A percentile compares a stretch with the other conserved stretches of the same genome.
Evolutionary conservation across 495 filamentous ascomycete genomes (phyloP).

Genomic region (Daldinia loculata): DNA sequence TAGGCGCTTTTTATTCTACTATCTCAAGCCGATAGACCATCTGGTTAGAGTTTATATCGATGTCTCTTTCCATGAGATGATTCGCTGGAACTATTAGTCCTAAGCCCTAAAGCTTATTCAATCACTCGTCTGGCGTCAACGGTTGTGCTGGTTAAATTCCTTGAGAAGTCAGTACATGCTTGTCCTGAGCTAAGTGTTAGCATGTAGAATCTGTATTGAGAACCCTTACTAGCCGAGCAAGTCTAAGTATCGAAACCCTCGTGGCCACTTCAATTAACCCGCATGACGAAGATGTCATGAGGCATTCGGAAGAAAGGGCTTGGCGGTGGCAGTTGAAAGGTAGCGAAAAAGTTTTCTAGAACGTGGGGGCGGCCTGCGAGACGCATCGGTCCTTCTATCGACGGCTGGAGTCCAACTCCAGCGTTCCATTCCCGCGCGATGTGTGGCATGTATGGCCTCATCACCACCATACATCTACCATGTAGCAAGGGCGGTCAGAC

Average conservation of each 20-base stretch:
- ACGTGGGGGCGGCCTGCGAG: constrained; percentile 12
- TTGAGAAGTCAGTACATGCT: background rate
- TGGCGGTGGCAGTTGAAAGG: constrained; percentile 2
- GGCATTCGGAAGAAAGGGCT: constrained; percentile 10
- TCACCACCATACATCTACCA: constrained; percentile 7
- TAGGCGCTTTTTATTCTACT: too few species aligned
- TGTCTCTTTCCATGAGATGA: background rate
- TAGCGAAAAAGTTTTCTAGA: background rate
- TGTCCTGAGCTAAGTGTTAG: background rate
- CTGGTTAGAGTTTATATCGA: background rate
- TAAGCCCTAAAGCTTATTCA: background rate
- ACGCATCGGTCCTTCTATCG: constrained; percentile 21
- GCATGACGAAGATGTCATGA: constrained; percentile 8
- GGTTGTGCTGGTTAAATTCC: background rate
- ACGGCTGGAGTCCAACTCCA: constrained; percentile 5
- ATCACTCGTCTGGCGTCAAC: background rate
- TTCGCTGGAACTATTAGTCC: background rate
- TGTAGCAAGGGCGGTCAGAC: constrained; percentile 14
- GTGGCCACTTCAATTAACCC: background rate
- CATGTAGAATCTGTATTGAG: background rate
- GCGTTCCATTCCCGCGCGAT: constrained; percentile 14
- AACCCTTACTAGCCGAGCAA: background rate
- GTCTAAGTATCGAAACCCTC: background rate
- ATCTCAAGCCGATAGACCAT: background rate
- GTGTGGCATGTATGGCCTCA: constrained; percentile 22